Conservation (phyloP, 371 early-diverging fungal species). For the Syncephalastrum racemosum region DNA sequence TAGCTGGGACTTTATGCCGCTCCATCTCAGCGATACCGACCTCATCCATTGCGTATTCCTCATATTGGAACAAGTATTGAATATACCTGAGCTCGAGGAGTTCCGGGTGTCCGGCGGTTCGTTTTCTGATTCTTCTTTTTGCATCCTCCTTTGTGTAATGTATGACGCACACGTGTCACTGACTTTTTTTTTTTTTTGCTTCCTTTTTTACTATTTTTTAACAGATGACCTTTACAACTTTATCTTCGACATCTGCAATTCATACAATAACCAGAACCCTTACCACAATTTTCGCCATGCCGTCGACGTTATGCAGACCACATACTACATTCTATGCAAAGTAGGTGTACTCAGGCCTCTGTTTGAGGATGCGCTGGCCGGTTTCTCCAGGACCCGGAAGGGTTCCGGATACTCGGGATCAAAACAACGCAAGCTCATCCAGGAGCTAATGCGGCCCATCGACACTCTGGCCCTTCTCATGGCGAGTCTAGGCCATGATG, state of each 20-base stretch:
- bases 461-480: slow-evolving; percentile 75
- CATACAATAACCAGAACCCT: slow-evolving; percentile 77
- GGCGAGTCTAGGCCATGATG: slow-evolving; percentile 83
- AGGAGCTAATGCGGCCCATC: slow-evolving; percentile 57
- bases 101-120: slow-evolving; percentile 60
- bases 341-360: slow-evolving; percentile 48
- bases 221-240: slow-evolving; percentile 62
- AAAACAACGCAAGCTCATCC: slow-evolving; percentile 17
- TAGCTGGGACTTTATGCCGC: slow-evolving; percentile 65
- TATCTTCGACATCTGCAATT: slow-evolving; percentile 63
- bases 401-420: not conserved
- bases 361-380: not conserved
- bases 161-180: no score
- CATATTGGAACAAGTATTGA: slow-evolving; percentile 60
- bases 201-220: not conserved
- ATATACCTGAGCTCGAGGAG: slow-evolving; percentile 55
- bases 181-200: not conserved
- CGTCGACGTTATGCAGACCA: slow-evolving; percentile 83
- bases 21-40: slow-evolving; percentile 54
- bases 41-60: slow-evolving; percentile 59
- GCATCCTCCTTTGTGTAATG: no score
- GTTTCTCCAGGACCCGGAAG: no score
- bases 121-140: no score
- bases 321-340: slow-evolving; percentile 71
- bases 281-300: slow-evolving; percentile 90